Base-by-base conservation (phyloP, 768 basidiomycete species). In the Mycena sanguinolenta region DNA sequence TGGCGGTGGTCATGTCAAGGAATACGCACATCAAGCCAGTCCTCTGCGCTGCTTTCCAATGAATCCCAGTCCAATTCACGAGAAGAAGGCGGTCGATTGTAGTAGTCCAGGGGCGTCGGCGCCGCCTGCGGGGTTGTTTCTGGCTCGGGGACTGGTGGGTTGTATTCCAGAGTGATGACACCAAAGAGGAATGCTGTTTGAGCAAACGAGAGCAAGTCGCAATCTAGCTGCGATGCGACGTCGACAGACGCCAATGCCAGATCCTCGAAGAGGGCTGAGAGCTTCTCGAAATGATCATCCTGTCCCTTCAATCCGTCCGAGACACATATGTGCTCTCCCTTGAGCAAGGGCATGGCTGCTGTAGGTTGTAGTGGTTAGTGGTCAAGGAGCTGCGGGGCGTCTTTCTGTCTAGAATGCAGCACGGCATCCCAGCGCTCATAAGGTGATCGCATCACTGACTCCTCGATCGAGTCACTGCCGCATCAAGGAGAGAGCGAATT, bases 181-280 rank as follows among this genome's bases (percentile, higher is more conserved):
- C 80, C 85, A 74, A 87, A 85, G 75, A 78, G 85, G 58, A 79
- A 76, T 7, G 82, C 78, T 19, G 70, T 75, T 25, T 75, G 63
- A 8, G 83, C 79, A 64, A 88, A 88, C 0, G 83, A 81, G 21
- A 86, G 54, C 2, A 87, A 63, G 71, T 87, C 86, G 32, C 82
- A 65, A 6, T 71, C 68, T 0, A 82, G 80, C 65, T 79, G 72
- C 23, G 68, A 65, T 7, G 83, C 79, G 7, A 80, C 74, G 52
- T 88, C 88, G 7, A 85, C 77, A 2, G 85, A 81, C 49, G 76
- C 75, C 17, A 81, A 74, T 68, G 86, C 86, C 44, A 88, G 79
- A 54, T 84, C 73, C 42, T 83, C 83, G 71, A 82, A 87, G 34
- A 83, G 78, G 2, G 57, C 28, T 25, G 63, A 38, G 28, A 87